Conservation (phyloP, 2,329 filamentous ascomycete species). For the Rasamsonia emersonii region DNA sequence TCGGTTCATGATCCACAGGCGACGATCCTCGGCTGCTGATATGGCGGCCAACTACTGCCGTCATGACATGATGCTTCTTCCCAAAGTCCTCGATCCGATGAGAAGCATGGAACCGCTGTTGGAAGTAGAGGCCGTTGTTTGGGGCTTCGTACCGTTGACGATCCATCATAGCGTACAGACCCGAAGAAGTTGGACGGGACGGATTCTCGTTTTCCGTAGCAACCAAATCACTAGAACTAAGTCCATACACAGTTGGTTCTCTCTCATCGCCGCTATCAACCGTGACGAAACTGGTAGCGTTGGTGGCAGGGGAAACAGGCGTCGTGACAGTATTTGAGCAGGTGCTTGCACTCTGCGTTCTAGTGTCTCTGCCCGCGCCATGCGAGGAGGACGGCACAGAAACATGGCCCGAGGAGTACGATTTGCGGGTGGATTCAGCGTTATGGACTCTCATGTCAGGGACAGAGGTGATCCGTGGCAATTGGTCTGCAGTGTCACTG, state of each 20-base stretch:
- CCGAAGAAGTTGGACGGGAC: slow-evolving; percentile 23
- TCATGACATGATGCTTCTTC: slow-evolving; percentile 15
- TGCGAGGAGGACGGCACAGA: slow-evolving; percentile 26
- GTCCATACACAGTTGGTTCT: slow-evolving; percentile 18
- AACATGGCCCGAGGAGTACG: slow-evolving; percentile 23
- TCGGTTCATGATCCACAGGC: slow-evolving; percentile 15
- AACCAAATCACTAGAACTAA: slow-evolving; percentile 19
- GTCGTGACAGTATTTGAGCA: slow-evolving; percentile 34
- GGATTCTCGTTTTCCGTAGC: slow-evolving; percentile 11
- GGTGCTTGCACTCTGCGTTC: slow-evolving; percentile 33
- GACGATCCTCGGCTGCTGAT: slow-evolving; percentile 21
- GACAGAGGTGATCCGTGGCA: slow-evolving; percentile 8
- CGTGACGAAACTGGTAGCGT: slow-evolving; percentile 36
- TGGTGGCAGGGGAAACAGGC: slow-evolving; percentile 35
- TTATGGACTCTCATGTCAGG: background rate
- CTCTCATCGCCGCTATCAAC: slow-evolving; percentile 34
- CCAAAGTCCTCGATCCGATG: slow-evolving; percentile 12
- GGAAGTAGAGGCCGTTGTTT: slow-evolving; percentile 13
- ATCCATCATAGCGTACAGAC: slow-evolving; percentile 13
- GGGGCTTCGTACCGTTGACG: slow-evolving; percentile 14
- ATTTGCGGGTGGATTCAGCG: slow-evolving; percentile 16
- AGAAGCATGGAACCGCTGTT: slow-evolving; percentile 14
- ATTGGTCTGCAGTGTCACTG: no score
- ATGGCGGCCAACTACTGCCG: slow-evolving; percentile 14
- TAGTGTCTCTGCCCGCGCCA: slow-evolving; percentile 28